Evolutionary conservation across 768 basidiomycete genomes (phyloP).

Genomic region (Lactarius evosmus): DNA sequence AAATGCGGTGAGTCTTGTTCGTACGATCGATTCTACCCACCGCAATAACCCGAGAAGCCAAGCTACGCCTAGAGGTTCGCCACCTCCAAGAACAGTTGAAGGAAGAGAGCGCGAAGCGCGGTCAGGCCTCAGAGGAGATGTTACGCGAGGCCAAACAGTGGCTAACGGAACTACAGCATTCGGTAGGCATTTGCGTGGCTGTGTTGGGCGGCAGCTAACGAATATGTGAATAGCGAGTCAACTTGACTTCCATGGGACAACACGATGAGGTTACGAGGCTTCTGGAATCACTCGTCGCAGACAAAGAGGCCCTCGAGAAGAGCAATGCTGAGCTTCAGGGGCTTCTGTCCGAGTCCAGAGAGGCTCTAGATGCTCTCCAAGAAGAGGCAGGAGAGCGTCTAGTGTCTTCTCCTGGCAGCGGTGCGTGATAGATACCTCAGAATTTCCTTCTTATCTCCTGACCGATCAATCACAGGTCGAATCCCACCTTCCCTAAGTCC

Average conservation of each 20-base stretch:
- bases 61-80: conserved; percentile 64
- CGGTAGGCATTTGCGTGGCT: conserved; percentile 41
- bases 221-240: conserved; percentile 34
- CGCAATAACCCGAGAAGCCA: conserved; percentile 43
- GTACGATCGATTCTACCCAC: neutral
- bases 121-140: conserved; percentile 65
- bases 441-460: conserved; percentile 15
- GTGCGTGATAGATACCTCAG: conserved; percentile 26
- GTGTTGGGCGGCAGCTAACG: neutral
- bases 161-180: conserved; percentile 56
- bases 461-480: conserved; percentile 25
- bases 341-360: conserved; percentile 69
- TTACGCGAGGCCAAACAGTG: conserved; percentile 62
- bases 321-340: conserved; percentile 79
- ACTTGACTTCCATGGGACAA: conserved; percentile 41
- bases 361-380: conserved; percentile 65
- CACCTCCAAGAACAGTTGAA: conserved; percentile 63
- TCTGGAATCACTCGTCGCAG: conserved; percentile 80
- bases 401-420: conserved; percentile 26
- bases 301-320: conserved; percentile 77
- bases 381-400: conserved; percentile 75
- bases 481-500: conserved; percentile 6
- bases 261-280: conserved; percentile 63
- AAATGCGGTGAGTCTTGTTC: conserved; percentile 51
- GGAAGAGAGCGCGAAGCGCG: conserved; percentile 52